Base-by-base conservation (phyloP, 2,329 filamentous ascomycete genomes). In the Talaromyces sp. region DNA sequence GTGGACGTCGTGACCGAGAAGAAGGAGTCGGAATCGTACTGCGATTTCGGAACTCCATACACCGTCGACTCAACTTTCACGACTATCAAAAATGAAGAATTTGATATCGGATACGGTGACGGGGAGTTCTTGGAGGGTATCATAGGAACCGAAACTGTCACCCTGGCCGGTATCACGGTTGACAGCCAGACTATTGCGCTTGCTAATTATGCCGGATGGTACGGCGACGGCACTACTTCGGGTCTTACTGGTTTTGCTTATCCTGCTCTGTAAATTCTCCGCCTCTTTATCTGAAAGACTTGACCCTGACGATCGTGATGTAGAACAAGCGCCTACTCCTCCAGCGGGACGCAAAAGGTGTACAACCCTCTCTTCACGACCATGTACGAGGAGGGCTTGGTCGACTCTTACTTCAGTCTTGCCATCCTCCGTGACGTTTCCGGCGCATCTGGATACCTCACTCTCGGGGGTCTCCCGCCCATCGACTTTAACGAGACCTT, bases 201-300 rank as follows among this genome's bases (percentile, higher is more conserved):
- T 16, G 81, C 81, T 3, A 73, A 79, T 55, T 66, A 69, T 39
- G 76, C 79, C 0, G 75, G 72, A 12, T 81, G 77, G 73, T 68
- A 73, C 18, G 81, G 80, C 8, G 80, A 83, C 62, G 74, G 72
- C 0, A 69, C 76, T 21, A 79, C 79, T 1, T 79, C 77, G 28
- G 83, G 83, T 2, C 69, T 85, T 1, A 66, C 85, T 3, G 83
- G 83, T 0, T 73, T 86, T 12, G 81, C 76, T 1, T 85, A 82
- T 67, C 78, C 80, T 7, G 72, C 76, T 14, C 67, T 84, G 46
- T 60, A n/a, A 60, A 46, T 33, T 6, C 14, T 21, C 16, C 25
- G 16, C 14, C 7, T 35, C 31, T 3, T 42, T n/a, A 9, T 56
- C 21, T 44, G 8, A 44, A 28, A 46, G 42, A 25, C 21, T 4